These are phyloP conservation scores for Leucogyrophana mollusca DNA, from an alignment of 768 basidiomycete genomes.

Conservation along the genomic window DNA sequence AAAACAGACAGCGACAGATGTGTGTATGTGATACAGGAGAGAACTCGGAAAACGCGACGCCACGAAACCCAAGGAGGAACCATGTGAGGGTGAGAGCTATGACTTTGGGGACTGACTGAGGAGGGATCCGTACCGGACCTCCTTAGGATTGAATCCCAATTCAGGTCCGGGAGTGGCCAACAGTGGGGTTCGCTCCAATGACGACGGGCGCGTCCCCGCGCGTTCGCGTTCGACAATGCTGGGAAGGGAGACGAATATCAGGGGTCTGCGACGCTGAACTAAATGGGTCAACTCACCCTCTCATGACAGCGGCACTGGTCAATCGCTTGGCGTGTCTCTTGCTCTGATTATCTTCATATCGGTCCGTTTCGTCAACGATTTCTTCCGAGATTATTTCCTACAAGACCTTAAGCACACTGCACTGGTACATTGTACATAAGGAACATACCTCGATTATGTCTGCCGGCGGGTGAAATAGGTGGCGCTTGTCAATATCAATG, in stretches of 20 bases:
- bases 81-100: not conserved
- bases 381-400: constrained; percentile 96
- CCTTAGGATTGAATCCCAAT: not conserved
- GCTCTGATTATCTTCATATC: constrained; percentile 82
- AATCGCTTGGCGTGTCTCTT: constrained; percentile 71
- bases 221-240: constrained; percentile 60
- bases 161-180: constrained; percentile 14
- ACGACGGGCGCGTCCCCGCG: constrained; percentile 23
- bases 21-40: no score
- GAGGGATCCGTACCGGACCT: not conserved
- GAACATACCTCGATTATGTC: constrained; percentile 74
- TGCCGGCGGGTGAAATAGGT: no score
- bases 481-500: not conserved
- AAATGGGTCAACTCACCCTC: constrained; percentile 46
- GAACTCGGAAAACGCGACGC: no score
- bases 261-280: not conserved
- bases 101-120: constrained; percentile 3
- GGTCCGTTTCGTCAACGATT: constrained; percentile 93
- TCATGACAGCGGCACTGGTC: constrained; percentile 76
- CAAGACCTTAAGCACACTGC: constrained; percentile 10
- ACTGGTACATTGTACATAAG: not conserved
- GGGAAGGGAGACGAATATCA: not conserved
- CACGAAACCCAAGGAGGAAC: no score
- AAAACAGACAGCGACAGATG: not conserved
- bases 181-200: constrained; percentile 36